Percentiles rank a stretch among this genome's conserved stretches.
phyloP scores from a whole-genome alignment of 106 monocot genomes.

The Acanthochlamys bracteata region DNA sequence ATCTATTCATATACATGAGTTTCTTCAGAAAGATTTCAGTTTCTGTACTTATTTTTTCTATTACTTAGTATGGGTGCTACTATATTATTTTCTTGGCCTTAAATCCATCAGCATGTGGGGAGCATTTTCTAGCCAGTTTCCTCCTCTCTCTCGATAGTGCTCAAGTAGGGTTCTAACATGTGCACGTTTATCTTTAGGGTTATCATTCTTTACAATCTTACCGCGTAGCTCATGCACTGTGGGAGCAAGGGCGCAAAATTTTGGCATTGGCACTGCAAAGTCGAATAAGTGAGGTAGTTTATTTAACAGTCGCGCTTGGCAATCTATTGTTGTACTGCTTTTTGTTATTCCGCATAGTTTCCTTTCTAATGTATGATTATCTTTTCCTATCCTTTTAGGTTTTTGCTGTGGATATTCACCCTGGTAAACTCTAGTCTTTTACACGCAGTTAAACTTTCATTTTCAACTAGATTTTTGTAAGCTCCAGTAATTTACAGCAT shows the following conservation, averaged over 20 bases:
- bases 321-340: not conserved
- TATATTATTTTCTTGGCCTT: not conserved
- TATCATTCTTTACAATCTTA: conserved; percentile 94
- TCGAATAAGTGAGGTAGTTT: conserved; percentile 80
- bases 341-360: not conserved
- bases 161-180: not conserved
- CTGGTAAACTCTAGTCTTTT: conserved; percentile 32
- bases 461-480: no score
- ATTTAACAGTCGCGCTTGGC: no score
- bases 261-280: conserved; percentile 91
- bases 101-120: not conserved
- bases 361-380: not conserved
- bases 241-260: conserved; percentile 77
- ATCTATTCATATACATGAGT: not conserved
- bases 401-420: conserved; percentile 92
- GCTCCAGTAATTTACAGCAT: no score
- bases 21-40: not conserved
- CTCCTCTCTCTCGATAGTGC: not conserved
- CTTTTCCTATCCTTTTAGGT: conserved; percentile 27
- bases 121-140: not conserved
- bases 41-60: not conserved
- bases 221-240: conserved; percentile 85
- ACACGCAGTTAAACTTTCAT: no score
- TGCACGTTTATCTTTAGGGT: conserved; percentile 32
- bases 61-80: not conserved